Evolutionary conservation across 495 filamentous ascomycete genomes (phyloP).

Genomic region (Amniculicola lignicola): DNA sequence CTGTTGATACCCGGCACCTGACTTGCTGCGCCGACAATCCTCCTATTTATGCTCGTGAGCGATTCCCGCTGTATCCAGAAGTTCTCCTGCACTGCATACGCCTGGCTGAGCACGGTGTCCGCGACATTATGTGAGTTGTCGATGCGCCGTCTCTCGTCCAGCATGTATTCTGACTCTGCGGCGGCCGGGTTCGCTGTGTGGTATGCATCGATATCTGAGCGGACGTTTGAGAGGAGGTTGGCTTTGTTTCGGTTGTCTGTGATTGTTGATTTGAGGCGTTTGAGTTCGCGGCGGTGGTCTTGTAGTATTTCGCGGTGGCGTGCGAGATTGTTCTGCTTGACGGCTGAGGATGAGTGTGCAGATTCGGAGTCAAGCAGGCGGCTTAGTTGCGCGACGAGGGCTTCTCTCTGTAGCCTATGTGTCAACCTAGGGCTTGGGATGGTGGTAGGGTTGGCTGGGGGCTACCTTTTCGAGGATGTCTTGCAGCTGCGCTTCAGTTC

Average conservation of each 20-base stretch:
- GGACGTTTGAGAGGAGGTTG: conserved; percentile 87
- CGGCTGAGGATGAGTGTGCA: conserved; percentile 78
- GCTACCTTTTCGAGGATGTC: conserved; percentile 67
- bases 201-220: conserved; percentile 88
- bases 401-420: conserved; percentile 62
- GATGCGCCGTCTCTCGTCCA: conserved; percentile 78
- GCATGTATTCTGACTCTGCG: conserved; percentile 93
- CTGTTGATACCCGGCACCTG: conserved; percentile 91
- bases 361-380: conserved; percentile 93
- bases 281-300: conserved; percentile 81
- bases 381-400: conserved; percentile 73
- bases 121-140: conserved; percentile 84
- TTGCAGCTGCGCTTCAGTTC: conserved; percentile 74
- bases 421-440: conserved; percentile 1
- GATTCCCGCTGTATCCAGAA: conserved; percentile 85
- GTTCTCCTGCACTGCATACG: conserved; percentile 92
- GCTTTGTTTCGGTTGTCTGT: conserved; percentile 74
- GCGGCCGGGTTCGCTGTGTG: conserved; percentile 72
- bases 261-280: conserved; percentile 65
- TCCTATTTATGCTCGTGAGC: conserved; percentile 76
- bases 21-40: conserved; percentile 83
- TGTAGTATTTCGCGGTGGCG: conserved; percentile 86
- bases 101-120: conserved; percentile 90
- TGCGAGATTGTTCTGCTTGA: conserved; percentile 90
- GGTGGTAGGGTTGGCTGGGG: not conserved